Percentiles rank a stretch among this genome's conserved stretches.
Conservation (phyloP, 169 alveolate species). For the Eimeria nieschulzi region DNA sequence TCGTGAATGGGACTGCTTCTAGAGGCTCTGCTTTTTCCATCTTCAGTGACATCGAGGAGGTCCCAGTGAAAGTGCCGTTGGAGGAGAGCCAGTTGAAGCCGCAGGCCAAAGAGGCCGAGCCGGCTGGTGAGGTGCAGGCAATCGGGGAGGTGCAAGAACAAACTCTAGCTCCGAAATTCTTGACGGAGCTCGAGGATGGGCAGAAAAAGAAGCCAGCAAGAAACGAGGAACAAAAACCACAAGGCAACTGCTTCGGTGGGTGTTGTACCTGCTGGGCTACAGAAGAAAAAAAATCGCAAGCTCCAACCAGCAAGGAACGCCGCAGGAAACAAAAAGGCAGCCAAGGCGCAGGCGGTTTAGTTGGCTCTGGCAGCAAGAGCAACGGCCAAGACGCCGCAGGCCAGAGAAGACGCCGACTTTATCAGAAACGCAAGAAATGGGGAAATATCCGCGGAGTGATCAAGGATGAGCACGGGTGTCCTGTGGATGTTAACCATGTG, state of each 20-base stretch:
- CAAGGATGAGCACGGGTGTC: conserved; percentile 7
- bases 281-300: neutral
- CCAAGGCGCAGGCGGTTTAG: neutral
- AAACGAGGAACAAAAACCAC: neutral
- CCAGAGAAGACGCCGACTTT: neutral
- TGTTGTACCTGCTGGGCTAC: conserved; percentile 9
- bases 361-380: conserved; percentile 10
- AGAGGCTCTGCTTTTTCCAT: too few species aligned
- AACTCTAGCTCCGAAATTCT: too few species aligned
- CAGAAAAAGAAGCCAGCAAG: neutral
- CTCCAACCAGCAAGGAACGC: neutral
- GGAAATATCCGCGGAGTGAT: neutral
- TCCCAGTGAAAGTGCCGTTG: too few species aligned
- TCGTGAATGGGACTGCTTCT: too few species aligned
- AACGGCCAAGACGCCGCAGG: neutral
- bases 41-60: too few species aligned
- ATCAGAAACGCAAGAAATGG: conserved; percentile 25
- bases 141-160: too few species aligned
- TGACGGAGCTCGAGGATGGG: neutral
- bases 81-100: too few species aligned
- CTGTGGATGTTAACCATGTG: neutral
- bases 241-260: neutral
- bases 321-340: neutral
- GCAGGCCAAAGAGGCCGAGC: too few species aligned
- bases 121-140: too few species aligned